Evolutionary conservation across 352 stramenopile genomes (phyloP).

Genomic region (Phytopythium vexans): DNA sequence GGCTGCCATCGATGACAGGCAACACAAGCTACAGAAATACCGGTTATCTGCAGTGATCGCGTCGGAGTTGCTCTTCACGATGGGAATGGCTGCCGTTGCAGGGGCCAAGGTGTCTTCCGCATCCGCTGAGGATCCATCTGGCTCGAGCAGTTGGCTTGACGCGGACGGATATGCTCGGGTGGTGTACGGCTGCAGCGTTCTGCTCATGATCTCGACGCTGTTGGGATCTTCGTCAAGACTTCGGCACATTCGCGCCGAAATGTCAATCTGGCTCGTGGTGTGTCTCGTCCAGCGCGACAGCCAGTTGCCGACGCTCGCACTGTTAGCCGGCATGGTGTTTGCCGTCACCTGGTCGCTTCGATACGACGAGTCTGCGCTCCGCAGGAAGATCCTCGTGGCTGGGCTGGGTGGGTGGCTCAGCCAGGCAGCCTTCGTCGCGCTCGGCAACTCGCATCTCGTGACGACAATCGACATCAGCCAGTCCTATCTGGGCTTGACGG

Average conservation of each 20-base stretch:
- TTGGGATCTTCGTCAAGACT: slow-evolving; percentile 1
- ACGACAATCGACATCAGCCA: slow-evolving; percentile 89
- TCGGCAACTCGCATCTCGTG: slow-evolving; percentile 88
- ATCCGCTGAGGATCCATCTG: too few species aligned
- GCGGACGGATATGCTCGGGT: slow-evolving; percentile 38
- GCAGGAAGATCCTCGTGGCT: slow-evolving; percentile 12
- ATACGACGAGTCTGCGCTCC: slow-evolving; percentile 1
- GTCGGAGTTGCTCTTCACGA: slow-evolving; percentile 15
- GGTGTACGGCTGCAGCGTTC: slow-evolving; percentile 33
- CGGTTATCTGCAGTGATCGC: background rate
- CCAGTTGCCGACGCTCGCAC: slow-evolving; percentile 57
- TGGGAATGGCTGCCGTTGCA: slow-evolving; percentile 16
- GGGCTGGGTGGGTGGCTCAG: slow-evolving; percentile 44
- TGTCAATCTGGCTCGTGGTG: slow-evolving; percentile 61
- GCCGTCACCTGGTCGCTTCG: slow-evolving; percentile 18
- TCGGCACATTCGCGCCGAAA: slow-evolving; percentile 27
- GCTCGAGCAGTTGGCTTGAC: slow-evolving; percentile 2
- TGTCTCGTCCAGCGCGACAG: slow-evolving; percentile 49
- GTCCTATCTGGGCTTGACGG: slow-evolving; percentile 74
- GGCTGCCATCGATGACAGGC: too few species aligned
- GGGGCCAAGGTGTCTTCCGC: background rate
- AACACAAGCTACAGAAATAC: too few species aligned
- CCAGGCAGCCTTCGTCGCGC: slow-evolving; percentile 75
- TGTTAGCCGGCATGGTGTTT: slow-evolving; percentile 52
- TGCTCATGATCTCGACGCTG: slow-evolving; percentile 14